These are phyloP conservation scores for Boletus speciosus DNA, from an alignment of 768 basidiomycete species.

Conservation along the genomic window DNA sequence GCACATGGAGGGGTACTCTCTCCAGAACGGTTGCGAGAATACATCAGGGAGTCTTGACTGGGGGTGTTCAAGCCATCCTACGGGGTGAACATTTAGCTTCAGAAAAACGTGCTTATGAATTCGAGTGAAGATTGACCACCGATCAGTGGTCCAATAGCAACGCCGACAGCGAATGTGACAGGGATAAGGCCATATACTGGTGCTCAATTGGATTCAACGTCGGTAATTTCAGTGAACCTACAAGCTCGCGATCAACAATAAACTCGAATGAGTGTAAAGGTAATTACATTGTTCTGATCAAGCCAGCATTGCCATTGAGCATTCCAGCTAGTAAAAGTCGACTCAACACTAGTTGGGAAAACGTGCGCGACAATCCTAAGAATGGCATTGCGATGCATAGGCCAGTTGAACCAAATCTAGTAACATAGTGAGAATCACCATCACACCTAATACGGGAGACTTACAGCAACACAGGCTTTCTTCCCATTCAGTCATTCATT, in stretches of 20 bases:
- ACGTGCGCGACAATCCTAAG: not conserved
- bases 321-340: not conserved
- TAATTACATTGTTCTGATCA: not conserved
- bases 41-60: constrained; percentile 44
- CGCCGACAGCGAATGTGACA: not conserved
- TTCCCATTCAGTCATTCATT: not conserved
- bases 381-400: not conserved
- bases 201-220: not conserved
- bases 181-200: not conserved
- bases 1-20: constrained; percentile 44
- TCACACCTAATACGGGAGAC: not conserved
- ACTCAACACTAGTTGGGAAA: not conserved
- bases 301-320: not conserved
- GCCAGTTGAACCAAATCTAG: not conserved
- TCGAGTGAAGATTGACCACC: not conserved
- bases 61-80: constrained; percentile 25
- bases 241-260: not conserved
- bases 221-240: not conserved
- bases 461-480: not conserved
- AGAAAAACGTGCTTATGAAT: not conserved
- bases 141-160: not conserved
- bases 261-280: not conserved
- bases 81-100: not conserved
- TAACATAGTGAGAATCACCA: not conserved
- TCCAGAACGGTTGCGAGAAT: constrained; percentile 45